A percentile compares a stretch with the other conserved stretches of the same genome.
These are phyloP conservation scores for Sphaceloma murrayae DNA, from an alignment of 2,329 filamentous ascomycete genomes.

Conservation along the genomic window DNA sequence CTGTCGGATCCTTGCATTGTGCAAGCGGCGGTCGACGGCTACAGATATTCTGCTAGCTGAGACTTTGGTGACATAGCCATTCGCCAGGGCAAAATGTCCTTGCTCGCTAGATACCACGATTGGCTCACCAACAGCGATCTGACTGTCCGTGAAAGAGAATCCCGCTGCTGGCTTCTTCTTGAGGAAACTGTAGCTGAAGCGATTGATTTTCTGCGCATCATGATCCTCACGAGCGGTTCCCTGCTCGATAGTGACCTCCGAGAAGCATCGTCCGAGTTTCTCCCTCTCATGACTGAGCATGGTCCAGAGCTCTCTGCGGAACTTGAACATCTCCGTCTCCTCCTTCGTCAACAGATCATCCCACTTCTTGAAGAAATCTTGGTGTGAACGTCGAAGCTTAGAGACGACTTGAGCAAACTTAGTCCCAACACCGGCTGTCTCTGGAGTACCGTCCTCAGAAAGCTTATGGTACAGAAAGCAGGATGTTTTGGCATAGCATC, in stretches of 20 bases:
- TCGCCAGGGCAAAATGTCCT: conserved; percentile 88
- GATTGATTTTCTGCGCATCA: conserved; percentile 65
- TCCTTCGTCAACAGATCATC: conserved; percentile 87
- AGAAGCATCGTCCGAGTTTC: conserved; percentile 79
- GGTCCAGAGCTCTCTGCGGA: conserved; percentile 86
- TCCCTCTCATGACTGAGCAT: conserved; percentile 86
- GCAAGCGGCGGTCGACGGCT: conserved; percentile 79
- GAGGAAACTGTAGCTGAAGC: conserved; percentile 75
- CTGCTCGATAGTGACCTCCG: conserved; percentile 73
- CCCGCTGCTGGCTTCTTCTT: conserved; percentile 51
- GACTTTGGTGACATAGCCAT: conserved; percentile 78
- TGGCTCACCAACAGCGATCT: conserved; percentile 77
- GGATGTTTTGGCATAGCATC: conserved; percentile 80
- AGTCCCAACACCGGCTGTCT: conserved; percentile 68
- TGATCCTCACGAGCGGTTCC: conserved; percentile 62
- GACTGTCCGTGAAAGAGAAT: conserved; percentile 86
- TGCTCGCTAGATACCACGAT: conserved; percentile 94
- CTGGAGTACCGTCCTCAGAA: conserved; percentile 70
- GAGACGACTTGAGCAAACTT: conserved; percentile 71
- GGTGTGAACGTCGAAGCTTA: conserved; percentile 44
- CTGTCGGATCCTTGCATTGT: conserved; percentile 70
- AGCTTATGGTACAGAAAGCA: conserved; percentile 94
- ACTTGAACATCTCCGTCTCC: conserved; percentile 80
- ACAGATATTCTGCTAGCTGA: conserved; percentile 69
- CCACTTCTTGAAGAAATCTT: conserved; percentile 88